Evolutionary conservation across 768 basidiomycete genomes (phyloP).

Genomic region (Leccinum sublutescens): DNA sequence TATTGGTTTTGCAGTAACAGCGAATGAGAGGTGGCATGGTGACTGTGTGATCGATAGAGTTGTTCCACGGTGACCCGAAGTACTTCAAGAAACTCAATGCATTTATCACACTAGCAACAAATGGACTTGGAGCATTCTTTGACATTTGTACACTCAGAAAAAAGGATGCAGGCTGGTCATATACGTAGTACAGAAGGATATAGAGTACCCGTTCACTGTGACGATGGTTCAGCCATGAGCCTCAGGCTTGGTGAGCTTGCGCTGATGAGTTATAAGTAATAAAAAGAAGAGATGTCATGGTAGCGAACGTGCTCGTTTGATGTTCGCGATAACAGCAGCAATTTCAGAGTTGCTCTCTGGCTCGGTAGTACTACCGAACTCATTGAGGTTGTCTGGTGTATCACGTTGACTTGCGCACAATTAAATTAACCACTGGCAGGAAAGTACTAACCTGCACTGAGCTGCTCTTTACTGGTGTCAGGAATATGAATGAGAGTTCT

Average conservation of each 20-base stretch:
- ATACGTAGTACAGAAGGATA: neutral
- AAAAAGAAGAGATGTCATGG: neutral
- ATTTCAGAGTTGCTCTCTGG: neutral
- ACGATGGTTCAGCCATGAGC: neutral
- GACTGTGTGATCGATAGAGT: neutral
- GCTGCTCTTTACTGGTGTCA: neutral
- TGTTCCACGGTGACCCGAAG: neutral
- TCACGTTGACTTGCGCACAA: neutral
- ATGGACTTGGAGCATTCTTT: neutral
- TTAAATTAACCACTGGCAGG: neutral
- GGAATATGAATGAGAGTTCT: neutral
- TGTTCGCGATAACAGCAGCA: neutral
- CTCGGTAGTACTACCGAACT: neutral
- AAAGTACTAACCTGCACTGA: neutral
- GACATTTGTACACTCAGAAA: no score
- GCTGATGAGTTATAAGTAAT: neutral
- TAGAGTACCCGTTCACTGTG: no score
- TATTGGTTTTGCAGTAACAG: neutral
- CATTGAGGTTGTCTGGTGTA: neutral
- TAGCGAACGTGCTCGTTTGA: neutral
- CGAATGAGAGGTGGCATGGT: neutral
- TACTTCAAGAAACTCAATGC: neutral
- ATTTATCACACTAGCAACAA: neutral
- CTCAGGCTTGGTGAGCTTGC: neutral
- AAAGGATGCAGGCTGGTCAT: neutral